Conservation (phyloP, 305 asterid species). For the Fraxinus nigra region DNA sequence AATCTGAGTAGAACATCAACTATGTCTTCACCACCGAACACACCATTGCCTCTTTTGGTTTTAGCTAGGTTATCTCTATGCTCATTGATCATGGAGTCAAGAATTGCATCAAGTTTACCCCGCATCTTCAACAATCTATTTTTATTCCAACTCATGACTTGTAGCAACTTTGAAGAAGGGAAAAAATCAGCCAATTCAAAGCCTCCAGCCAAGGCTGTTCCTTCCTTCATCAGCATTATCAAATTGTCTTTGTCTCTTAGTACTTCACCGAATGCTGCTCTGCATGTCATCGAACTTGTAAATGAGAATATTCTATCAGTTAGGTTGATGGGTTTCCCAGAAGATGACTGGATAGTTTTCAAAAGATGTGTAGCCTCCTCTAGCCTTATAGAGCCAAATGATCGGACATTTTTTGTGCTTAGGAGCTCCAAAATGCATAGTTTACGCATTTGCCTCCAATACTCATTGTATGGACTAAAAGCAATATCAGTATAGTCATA, state of each 20-base stretch:
- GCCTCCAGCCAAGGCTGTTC: not conserved
- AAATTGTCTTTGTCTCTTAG: not conserved
- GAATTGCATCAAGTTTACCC: not conserved
- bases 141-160: not conserved
- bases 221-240: not conserved
- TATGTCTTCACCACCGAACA: not conserved
- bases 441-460: not conserved
- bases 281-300: not conserved
- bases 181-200: not conserved
- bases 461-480: not conserved
- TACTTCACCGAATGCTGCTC: not conserved
- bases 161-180: not conserved
- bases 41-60: not conserved
- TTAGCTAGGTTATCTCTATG: not conserved
- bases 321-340: not conserved
- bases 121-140: not conserved
- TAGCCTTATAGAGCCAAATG: not conserved
- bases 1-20: not conserved
- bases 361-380: not conserved
- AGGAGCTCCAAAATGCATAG: not conserved
- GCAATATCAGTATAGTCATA: not conserved
- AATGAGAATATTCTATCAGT: not conserved
- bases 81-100: not conserved
- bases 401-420: not conserved
- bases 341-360: not conserved